Evolutionary conservation across 805 yeast species (phyloP), one percentile per base, ranked within the genome.

Genomic region (Priceomyces melissophilus): DNA sequence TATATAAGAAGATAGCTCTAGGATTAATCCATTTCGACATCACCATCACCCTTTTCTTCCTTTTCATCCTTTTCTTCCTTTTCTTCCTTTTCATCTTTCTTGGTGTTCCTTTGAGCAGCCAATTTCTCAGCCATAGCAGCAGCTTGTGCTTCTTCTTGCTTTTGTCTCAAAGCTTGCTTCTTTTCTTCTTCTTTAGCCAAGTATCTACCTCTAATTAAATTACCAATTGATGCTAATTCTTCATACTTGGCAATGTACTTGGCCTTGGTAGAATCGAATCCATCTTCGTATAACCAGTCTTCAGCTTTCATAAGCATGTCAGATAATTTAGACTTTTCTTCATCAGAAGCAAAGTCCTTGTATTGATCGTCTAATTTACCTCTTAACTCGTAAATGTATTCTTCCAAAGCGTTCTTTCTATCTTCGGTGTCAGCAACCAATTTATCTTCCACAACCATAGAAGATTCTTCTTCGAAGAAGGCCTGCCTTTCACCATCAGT

Each of bases 341-440:
- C 88, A 45, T 84, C 95, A 52, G 85, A 77, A 43, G 97, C 96
- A 63, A 90, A 93, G 56, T 75, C 82, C 53, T 86, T 78, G 65
- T 91, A 91, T 57, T 82, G 82, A 42, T 89, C 99, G 45, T 90
- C 98, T 60, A 93, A 77, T 76, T 93, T 93, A 65, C 95, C 96
- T 75, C 99, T 86, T 70, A 91, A 81, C 58, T 88, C 95, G 73
- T 93, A 93, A 60, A 93, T 93, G 78, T 93, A 93, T 78, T 93
- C 99, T 78, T 93, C 99, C 48, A 93, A 78, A 51, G 96, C 93
- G 68, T 93, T 93, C 84, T 93, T 93, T 71, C 89, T 88, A 74
- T 93, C 97, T 77, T 93, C 98, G 52, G 98, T 93, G 74, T 93
- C 98, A 53, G 95, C 95, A 52, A 93, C 97, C 57, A 91, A 82